Evolutionary conservation across 805 yeast genomes (phyloP), one percentile per base, ranked within the genome.

Genomic region (Yarrowia sp.): DNA sequence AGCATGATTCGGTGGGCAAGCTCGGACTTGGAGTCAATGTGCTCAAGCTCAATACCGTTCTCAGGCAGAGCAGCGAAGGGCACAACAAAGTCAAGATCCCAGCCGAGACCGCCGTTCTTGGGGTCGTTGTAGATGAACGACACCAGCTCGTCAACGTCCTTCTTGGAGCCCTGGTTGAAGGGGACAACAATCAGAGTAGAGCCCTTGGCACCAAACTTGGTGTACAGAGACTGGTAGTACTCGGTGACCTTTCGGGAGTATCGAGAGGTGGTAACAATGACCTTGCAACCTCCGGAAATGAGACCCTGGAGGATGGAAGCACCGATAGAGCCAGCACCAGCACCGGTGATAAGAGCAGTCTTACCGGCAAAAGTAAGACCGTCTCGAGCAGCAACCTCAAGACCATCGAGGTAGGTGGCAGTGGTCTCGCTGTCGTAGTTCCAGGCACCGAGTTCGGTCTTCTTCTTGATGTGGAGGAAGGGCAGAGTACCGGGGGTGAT

Each of bases 61-160:
- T 95, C 99, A 74, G 99, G 98, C 76, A 95, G 94, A 71, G 99
- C 99, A 73, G 98, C 99, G 77, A 95, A 95, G 76, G 99, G 99
- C 79, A 95, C 87, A 72, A 95, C 86, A 73, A 87, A 96, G 82
- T 95, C 99, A 78, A 95, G 85, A 79, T 95, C 99, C 98, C 98
- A 94, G 69, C 96, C 97, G 74, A 94, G 86, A 81, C 97, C 97
- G 74, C 93, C 95, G 78, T 89, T 85, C 85, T 89, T 87, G 69
- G 84, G 86, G 72, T 86, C 91, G 75, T 88, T 89, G 79, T 94
- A 95, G 78, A 95, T 92, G 84, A 86, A 95, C 69, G 88, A 85
- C 70, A 93, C 84, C 72, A 95, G 86, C 64, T 93, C 89, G 74
- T 90, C 89, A 72, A 92, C 96, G 81, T 95, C 99, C 78, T 89